Evolutionary conservation across 148 eudicot genomes (phyloP), one percentile per base, ranked within the genome.

Genomic region (Chenopodium quinoa): DNA sequence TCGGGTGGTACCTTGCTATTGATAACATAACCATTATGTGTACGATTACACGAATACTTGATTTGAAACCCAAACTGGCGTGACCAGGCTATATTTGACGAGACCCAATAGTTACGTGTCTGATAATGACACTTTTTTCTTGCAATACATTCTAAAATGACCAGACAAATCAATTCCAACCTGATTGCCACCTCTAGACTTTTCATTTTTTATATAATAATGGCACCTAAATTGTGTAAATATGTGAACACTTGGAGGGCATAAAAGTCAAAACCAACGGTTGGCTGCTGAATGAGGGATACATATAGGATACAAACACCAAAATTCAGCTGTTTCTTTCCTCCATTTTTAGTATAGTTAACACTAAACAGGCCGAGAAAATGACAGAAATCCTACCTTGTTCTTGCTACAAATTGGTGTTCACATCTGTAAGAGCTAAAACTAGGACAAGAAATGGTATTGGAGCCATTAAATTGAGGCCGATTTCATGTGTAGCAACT

Each of bases 381-480:
- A 91, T 92, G 98, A 86, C 88, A 11, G 84, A 89, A 71, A 44
- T 88, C 66, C 7, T 92, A 73, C 87, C 83, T 73, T 70, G 73
- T 72, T 79, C 85, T 60, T 80, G 86, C 71, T 84, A 79, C 77
- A 88, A 81, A 50, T 81, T 85, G 20, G 71, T 86, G 7, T 73
- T 86, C 25, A 84, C 75, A 79, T 79, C 87, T 62, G 47, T 77
- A 62, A 86, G 67, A 62, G 66, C 73, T 73, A 87, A 82, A 13
- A 52, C 80, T 81, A 47, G 25, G 75, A 82, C 84, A 66, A 73
- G 83, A 70, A 65, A 48, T 77, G 70, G 75, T 14, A 64, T 54
- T 56, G 17, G 86, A 77, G 29, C 80, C 79, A 48, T 46, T 81
- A 80, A 77, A 77, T 71, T 79, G 64, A 88, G 86, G 79, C 86